Evolutionary conservation across 2,329 filamentous ascomycete genomes (phyloP).

Genomic region (Pseudogymnoascus sp.): DNA sequence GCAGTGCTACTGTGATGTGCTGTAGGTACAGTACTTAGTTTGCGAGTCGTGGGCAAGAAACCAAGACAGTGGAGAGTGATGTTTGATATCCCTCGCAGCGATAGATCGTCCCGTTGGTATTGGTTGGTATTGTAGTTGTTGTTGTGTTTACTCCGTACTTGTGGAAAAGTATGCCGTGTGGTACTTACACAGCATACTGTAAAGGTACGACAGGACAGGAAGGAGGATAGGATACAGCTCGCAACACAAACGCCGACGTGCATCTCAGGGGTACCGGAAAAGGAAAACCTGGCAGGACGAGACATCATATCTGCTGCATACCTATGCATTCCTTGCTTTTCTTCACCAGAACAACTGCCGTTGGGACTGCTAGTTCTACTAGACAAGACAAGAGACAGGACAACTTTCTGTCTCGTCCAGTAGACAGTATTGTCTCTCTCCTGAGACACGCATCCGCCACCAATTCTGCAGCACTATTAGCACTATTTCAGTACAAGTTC

Average conservation of each 20-base stretch:
- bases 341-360: neutral
- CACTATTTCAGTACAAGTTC: neutral
- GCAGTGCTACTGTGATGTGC: neutral
- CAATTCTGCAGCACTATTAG: neutral
- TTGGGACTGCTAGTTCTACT: neutral
- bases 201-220: neutral
- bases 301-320: neutral
- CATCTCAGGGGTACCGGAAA: neutral
- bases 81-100: neutral
- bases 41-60: neutral
- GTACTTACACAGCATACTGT: neutral
- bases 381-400: neutral
- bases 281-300: constrained; percentile 1
- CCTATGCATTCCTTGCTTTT: neutral
- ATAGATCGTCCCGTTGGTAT: neutral
- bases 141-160: neutral
- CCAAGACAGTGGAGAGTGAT: neutral
- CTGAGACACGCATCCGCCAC: neutral
- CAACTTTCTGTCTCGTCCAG: neutral
- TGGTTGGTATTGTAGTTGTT: neutral
- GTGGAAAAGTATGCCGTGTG: neutral
- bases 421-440: neutral
- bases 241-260: neutral
- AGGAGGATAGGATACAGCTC: neutral
- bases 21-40: neutral